phyloP scores from a whole-genome alignment of 2,329 filamentous ascomycete genomes.

The Lecanicillium sp. region DNA sequence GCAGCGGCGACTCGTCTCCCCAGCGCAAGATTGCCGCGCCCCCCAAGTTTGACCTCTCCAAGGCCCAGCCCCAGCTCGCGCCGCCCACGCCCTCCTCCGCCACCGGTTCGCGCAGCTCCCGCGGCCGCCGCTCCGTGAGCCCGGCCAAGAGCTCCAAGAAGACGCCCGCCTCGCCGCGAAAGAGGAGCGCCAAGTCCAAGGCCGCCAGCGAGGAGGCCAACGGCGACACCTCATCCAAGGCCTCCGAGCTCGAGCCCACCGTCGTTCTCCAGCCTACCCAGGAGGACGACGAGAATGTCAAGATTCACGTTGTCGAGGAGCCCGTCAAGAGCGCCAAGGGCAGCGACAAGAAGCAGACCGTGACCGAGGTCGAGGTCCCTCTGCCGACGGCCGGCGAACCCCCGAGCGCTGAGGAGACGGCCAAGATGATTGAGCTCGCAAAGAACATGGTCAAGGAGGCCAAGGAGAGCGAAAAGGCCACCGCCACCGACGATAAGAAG shows the following conservation, averaged over 20 bases:
- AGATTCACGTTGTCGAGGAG: slow-evolving; percentile 62
- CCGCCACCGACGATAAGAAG: slow-evolving; percentile 29
- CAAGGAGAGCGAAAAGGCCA: slow-evolving; percentile 33
- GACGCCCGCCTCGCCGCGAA: slow-evolving; percentile 44
- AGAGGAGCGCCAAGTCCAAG: slow-evolving; percentile 40
- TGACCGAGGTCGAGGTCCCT: slow-evolving; percentile 70
- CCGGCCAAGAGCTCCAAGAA: slow-evolving; percentile 44
- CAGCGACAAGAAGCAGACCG: slow-evolving; percentile 61
- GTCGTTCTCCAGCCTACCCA: slow-evolving; percentile 38
- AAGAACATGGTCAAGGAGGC: slow-evolving; percentile 78
- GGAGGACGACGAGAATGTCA: slow-evolving; percentile 54
- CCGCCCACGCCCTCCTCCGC: slow-evolving; percentile 41
- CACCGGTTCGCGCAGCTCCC: slow-evolving; percentile 33
- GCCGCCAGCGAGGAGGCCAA: slow-evolving; percentile 26
- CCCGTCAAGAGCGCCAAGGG: slow-evolving; percentile 46
- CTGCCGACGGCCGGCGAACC: slow-evolving; percentile 50
- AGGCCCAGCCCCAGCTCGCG: slow-evolving; percentile 32
- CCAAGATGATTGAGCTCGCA: slow-evolving; percentile 78
- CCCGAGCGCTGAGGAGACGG: slow-evolving; percentile 68
- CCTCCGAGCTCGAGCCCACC: slow-evolving; percentile 41
- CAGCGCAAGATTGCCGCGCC: slow-evolving; percentile 69
- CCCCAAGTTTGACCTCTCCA: slow-evolving; percentile 63
- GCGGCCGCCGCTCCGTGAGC: slow-evolving; percentile 50
- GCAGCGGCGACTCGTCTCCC: slow-evolving; percentile 51
- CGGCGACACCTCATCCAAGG: slow-evolving; percentile 32